Evolutionary conservation across 768 basidiomycete species (phyloP).

Genomic region (Dioszegia aurantiaca): DNA sequence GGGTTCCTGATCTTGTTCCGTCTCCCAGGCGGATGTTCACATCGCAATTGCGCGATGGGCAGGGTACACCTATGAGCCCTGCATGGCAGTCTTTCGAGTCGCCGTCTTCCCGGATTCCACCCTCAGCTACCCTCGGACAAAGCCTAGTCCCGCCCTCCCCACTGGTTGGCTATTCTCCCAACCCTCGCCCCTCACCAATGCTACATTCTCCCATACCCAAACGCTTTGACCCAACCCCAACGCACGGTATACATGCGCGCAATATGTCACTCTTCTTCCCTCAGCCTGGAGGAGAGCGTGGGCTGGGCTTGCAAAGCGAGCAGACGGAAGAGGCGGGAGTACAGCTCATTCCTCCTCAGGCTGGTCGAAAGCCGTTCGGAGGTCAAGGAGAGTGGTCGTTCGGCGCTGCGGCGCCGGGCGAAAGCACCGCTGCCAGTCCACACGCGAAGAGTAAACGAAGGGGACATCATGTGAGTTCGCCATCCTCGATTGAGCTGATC

Average conservation of each 20-base stretch:
- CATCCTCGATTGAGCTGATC: background rate
- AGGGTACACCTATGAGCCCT: slow-evolving; percentile 10
- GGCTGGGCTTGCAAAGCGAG: background rate
- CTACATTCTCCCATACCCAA: background rate
- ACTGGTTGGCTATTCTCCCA: background rate
- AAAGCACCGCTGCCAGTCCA: slow-evolving; percentile 16
- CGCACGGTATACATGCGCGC: slow-evolving; percentile 68
- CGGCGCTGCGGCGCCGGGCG: slow-evolving; percentile 18
- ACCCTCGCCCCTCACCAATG: background rate
- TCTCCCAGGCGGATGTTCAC: slow-evolving; percentile 18
- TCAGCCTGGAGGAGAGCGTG: slow-evolving; percentile 63
- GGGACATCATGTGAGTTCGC: slow-evolving; percentile 49
- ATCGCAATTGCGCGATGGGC: background rate
- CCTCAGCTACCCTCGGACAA: background rate
- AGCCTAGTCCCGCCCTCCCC: slow-evolving; percentile 1
- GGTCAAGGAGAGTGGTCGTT: slow-evolving; percentile 55
- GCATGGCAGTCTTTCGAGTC: slow-evolving; percentile 23
- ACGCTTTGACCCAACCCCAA: slow-evolving; percentile 15
- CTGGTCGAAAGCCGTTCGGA: slow-evolving; percentile 62
- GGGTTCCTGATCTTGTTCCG: slow-evolving; percentile 16
- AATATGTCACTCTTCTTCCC: slow-evolving; percentile 92
- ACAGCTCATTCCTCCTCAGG: slow-evolving; percentile 22
- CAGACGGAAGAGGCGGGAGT: slow-evolving; percentile 56
- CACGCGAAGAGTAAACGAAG: slow-evolving; percentile 43
- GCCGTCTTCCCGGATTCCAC: background rate